These are phyloP conservation scores for Ananas comosus DNA, from an alignment of 176 grass and related monocot species.

Conservation along the genomic window DNA sequence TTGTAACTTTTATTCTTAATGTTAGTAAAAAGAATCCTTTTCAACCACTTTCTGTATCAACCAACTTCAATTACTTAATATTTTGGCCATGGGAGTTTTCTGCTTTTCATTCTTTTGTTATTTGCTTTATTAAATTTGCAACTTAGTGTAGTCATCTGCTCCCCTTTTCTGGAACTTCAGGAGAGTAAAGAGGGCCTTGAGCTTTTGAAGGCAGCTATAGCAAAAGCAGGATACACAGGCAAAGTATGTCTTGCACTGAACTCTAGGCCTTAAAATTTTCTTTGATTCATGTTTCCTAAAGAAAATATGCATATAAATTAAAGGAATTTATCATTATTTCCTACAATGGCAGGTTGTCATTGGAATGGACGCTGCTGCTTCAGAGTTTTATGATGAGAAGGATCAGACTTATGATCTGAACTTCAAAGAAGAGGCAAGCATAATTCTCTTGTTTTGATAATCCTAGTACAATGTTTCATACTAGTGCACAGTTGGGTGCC, in stretches of 20 bases:
- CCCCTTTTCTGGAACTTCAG: slow-evolving; percentile 24
- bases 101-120: not conserved
- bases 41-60: too few relatives aligned
- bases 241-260: slow-evolving; percentile 38
- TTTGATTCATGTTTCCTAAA: not conserved
- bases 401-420: slow-evolving; percentile 96
- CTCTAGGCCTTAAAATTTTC: not conserved
- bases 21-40: too few relatives aligned
- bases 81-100: too few relatives aligned
- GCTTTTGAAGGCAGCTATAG: slow-evolving; percentile 80
- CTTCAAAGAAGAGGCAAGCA: slow-evolving; percentile 81
- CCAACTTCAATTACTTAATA: too few relatives aligned
- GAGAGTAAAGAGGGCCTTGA: slow-evolving; percentile 96
- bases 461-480: not conserved
- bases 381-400: slow-evolving; percentile 86
- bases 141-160: not conserved
- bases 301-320: not conserved
- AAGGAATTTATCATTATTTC: not conserved
- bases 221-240: slow-evolving; percentile 89
- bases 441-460: not conserved
- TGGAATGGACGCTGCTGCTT: slow-evolving; percentile 99
- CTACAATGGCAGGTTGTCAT: slow-evolving; percentile 54
- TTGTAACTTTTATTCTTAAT: too few relatives aligned
- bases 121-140: not conserved
- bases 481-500: not conserved